These are phyloP conservation scores for Rutstroemia sydowiana DNA, from an alignment of 2,329 filamentous ascomycete species.

Conservation along the genomic window DNA sequence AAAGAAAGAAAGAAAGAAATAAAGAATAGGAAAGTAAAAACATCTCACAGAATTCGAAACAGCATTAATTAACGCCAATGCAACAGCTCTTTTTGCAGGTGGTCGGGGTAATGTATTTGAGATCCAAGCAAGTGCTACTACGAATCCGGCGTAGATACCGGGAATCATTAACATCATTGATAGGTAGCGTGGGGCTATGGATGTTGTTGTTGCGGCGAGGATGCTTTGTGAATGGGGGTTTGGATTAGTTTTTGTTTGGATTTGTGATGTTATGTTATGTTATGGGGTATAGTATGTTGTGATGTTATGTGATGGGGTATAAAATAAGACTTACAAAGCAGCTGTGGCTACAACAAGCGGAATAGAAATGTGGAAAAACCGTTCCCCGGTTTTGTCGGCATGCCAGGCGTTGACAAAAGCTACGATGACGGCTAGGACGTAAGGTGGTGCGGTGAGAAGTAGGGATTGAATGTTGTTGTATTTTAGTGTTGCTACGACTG, in stretches of 20 bases:
- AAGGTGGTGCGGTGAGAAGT: slow-evolving; percentile 58
- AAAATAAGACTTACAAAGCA: no score
- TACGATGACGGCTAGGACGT: slow-evolving; percentile 53
- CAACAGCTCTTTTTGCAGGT: slow-evolving; percentile 54
- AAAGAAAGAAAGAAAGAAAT: no score
- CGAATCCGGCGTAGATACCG: slow-evolving; percentile 58
- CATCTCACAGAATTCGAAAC: slow-evolving; percentile 56
- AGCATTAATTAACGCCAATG: slow-evolving; percentile 69
- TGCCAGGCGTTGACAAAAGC: slow-evolving; percentile 62
- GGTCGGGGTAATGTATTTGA: slow-evolving; percentile 68
- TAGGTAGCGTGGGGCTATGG: slow-evolving; percentile 55
- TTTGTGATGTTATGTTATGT: no score
- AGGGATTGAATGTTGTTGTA: slow-evolving; percentile 53
- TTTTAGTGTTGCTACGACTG: slow-evolving; percentile 61
- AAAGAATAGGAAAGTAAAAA: no score
- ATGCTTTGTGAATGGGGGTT: no score
- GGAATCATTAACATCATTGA: slow-evolving; percentile 67
- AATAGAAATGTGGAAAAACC: slow-evolving; percentile 59
- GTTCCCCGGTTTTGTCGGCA: slow-evolving; percentile 63
- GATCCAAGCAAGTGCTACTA: slow-evolving; percentile 67
- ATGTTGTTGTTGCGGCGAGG: slow-evolving; percentile 55
- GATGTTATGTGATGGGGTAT: no score
- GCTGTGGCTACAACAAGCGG: slow-evolving; percentile 55
- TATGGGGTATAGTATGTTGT: no score
- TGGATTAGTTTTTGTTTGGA: no score